Percentiles rank a stretch among this genome's conserved stretches.
Evolutionary conservation across 352 stramenopile species (phyloP).

Genomic region (Pythium pyrilobum): DNA sequence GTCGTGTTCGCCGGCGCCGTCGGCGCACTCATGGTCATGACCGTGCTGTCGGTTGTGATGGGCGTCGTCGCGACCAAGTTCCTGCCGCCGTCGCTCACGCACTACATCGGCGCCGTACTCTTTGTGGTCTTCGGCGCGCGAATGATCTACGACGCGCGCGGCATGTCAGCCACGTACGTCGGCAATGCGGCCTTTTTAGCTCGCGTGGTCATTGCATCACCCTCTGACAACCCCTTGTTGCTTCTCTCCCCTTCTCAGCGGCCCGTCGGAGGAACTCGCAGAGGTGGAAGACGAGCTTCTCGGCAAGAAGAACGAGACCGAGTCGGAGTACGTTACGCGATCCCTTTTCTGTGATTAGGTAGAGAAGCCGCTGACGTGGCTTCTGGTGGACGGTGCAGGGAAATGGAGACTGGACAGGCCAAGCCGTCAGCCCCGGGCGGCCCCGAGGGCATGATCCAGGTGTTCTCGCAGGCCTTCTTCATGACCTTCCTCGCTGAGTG

Average conservation of each 20-base stretch:
- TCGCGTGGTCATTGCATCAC: neutral
- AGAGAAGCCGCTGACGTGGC: too few species aligned
- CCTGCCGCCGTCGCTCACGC: constrained; percentile 91
- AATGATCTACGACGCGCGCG: constrained; percentile 86
- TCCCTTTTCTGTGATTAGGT: too few species aligned
- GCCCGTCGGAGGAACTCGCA: constrained; percentile 71
- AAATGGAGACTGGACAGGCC: constrained; percentile 23
- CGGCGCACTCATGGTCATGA: constrained; percentile 96
- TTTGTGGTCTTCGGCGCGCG: constrained; percentile 97
- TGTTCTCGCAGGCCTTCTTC: constrained; percentile 94
- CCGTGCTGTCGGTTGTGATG: constrained; percentile 96
- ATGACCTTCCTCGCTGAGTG: constrained; percentile 99
- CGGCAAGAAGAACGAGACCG: constrained; percentile 73
- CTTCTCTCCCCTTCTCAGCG: constrained; percentile 21
- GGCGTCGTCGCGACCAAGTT: constrained; percentile 94
- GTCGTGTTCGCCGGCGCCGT: constrained; percentile 96
- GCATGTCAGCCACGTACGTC: constrained; percentile 74
- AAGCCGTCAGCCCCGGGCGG: constrained; percentile 12
- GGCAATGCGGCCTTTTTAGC: too few species aligned
- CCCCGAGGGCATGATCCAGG: constrained; percentile 65
- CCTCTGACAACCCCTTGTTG: neutral
- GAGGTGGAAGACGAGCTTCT: constrained; percentile 84
- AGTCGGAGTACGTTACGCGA: constrained; percentile 52
- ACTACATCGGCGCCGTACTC: constrained; percentile 93
- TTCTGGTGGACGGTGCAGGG: too few species aligned